These are phyloP conservation scores for Suillus occidentalis DNA, from an alignment of 768 basidiomycete genomes.

Conservation along the genomic window DNA sequence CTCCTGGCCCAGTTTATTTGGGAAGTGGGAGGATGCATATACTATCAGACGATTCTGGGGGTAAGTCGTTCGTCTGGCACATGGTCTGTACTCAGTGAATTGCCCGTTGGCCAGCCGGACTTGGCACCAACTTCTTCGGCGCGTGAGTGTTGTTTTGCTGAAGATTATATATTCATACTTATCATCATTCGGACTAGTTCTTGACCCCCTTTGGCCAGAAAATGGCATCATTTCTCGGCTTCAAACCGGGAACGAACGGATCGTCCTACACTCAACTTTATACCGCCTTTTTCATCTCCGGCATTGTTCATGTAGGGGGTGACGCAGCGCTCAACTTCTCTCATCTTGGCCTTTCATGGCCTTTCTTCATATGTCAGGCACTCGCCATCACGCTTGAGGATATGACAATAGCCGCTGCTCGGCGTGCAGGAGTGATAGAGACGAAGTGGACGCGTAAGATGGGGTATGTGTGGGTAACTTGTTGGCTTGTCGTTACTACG, in stretches of 20 bases:
- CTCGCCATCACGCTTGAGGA: conserved; percentile 38
- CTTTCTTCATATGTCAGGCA: conserved; percentile 34
- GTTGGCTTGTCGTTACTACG: conserved; percentile 22
- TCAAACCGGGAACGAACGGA: conserved; percentile 26
- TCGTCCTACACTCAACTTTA: conserved; percentile 37
- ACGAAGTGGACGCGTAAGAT: conserved; percentile 13
- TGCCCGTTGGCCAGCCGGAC: conserved; percentile 22
- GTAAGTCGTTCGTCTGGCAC: conserved; percentile 25
- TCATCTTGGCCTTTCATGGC: neutral
- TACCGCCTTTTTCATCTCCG: conserved; percentile 37
- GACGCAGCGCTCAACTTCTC: conserved; percentile 23
- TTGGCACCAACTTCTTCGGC: conserved; percentile 41
- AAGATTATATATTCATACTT: neutral
- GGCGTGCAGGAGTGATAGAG: conserved; percentile 14
- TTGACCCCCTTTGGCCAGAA: conserved; percentile 28
- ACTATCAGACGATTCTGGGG: conserved; percentile 43
- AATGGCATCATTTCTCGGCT: conserved; percentile 21
- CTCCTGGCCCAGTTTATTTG: conserved; percentile 42
- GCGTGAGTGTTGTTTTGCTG: conserved; percentile 24
- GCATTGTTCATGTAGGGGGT: conserved; percentile 36
- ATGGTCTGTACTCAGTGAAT: neutral
- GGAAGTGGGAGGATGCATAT: conserved; percentile 33
- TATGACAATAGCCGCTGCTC: conserved; percentile 20
- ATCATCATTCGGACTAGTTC: conserved; percentile 18
- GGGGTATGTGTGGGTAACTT: conserved; percentile 29